A percentile compares a stretch with the other conserved stretches of the same genome.
phyloP scores from a whole-genome alignment of 257 asterid species.

The Solanum sparsipilum region DNA sequence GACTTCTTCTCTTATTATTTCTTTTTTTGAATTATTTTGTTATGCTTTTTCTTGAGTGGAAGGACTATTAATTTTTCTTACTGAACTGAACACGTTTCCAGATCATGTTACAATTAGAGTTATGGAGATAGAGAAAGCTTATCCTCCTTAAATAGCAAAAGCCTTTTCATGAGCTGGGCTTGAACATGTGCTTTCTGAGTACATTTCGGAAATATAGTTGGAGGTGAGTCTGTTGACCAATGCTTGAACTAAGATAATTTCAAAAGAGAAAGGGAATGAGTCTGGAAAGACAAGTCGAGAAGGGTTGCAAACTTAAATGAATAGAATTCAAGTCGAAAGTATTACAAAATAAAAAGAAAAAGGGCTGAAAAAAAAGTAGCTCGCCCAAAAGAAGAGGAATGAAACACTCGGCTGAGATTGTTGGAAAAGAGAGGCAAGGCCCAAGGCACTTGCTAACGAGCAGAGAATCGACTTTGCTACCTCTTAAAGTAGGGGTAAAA shows the following conservation, averaged over 20 bases:
- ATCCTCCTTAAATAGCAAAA: no score
- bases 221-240: rapidly evolving
- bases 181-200: no score
- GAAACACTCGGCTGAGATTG: rapidly evolving
- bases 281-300: background rate
- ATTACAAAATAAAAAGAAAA: rapidly evolving
- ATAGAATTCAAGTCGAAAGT: no score
- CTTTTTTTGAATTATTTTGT: no score
- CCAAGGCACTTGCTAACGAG: background rate
- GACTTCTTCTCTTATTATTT: background rate
- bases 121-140: background rate
- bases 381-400: background rate
- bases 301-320: background rate
- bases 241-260: background rate
- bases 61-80: no score
- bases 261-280: background rate
- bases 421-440: background rate
- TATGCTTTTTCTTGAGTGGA: background rate
- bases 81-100: no score
- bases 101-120: background rate
- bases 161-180: background rate
- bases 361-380: rapidly evolving
- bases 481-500: background rate
- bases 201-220: background rate
- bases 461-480: background rate